Percentiles rank a stretch among this genome's conserved stretches.
phyloP scores from a whole-genome alignment of 345 rosid genomes.

The Hibiscus trionum region DNA sequence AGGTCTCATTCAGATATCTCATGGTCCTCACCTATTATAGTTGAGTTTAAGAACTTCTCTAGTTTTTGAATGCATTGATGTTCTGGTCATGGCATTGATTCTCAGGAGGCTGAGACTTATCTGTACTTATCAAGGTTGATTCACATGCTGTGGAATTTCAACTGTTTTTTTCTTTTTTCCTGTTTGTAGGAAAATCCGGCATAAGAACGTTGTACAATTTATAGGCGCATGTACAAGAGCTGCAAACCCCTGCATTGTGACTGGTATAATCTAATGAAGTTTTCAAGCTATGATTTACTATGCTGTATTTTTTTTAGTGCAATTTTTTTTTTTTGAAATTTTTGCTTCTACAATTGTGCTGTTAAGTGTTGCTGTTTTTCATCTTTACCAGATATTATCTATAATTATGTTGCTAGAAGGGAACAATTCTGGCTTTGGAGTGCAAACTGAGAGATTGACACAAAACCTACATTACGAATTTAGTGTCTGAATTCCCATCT shows the following conservation, averaged over 20 bases:
- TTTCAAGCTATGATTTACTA: neutral
- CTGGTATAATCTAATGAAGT: constrained; percentile 42
- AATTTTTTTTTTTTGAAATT: neutral
- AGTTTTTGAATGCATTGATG: neutral
- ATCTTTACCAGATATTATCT: constrained; percentile 9
- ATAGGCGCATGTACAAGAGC: constrained; percentile 88
- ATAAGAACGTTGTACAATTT: constrained; percentile 90
- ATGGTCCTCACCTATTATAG: neutral
- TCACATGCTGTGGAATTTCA: neutral
- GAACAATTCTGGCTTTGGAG: constrained; percentile 13
- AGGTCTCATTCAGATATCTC: neutral
- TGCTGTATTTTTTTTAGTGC: neutral
- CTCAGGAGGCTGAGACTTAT: neutral
- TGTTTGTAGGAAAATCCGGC: constrained; percentile 73
- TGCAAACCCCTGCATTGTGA: constrained; percentile 81
- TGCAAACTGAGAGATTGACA: constrained; percentile 11
- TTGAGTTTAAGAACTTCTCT: neutral
- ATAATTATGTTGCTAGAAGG: constrained; percentile 14
- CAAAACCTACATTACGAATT: constrained; percentile 9
- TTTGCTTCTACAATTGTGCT: constrained; percentile 2
- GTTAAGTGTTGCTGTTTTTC: constrained; percentile 16
- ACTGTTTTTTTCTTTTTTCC: neutral
- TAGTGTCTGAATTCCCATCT: constrained; percentile 10
- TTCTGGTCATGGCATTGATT: neutral
- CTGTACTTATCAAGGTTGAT: neutral